phyloP scores from a whole-genome alignment of 1,139 yeast genomes.

The Zygosaccharomyces sapae region DNA sequence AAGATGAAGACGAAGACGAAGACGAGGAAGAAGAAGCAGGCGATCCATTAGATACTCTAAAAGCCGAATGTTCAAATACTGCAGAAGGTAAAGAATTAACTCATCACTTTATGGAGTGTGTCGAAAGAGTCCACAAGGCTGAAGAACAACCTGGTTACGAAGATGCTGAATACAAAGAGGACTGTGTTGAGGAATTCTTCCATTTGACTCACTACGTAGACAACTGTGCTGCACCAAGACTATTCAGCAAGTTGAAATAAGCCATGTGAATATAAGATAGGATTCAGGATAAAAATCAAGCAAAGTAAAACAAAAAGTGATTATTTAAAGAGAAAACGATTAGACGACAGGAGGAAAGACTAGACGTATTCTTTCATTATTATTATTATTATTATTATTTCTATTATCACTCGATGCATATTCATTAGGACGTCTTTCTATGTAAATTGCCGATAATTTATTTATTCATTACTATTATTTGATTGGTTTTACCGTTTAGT shows the following conservation, averaged over 20 bases:
- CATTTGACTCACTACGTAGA: constrained; percentile 92
- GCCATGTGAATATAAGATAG: constrained; percentile 6
- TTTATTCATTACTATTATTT: constrained; percentile 3
- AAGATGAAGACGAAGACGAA: constrained; percentile 66
- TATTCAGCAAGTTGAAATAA: constrained; percentile 80
- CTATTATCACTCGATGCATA: constrained; percentile 7
- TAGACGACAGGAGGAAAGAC: constrained; percentile 6
- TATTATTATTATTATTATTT: not conserved
- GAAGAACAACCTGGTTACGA: constrained; percentile 80
- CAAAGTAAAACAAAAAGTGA: constrained; percentile 1
- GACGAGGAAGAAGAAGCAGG: constrained; percentile 70
- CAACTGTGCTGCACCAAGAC: constrained; percentile 88
- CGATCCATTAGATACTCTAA: constrained; percentile 66
- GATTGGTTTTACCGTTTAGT: not conserved
- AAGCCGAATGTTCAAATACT: constrained; percentile 63
- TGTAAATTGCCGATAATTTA: constrained; percentile 5
- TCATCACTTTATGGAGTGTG: constrained; percentile 93
- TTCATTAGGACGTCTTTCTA: constrained; percentile 5
- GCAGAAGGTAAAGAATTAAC: constrained; percentile 67
- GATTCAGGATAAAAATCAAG: constrained; percentile 2
- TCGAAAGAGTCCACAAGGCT: constrained; percentile 87
- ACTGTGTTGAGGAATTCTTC: constrained; percentile 97
- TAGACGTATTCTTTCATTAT: constrained; percentile 1
- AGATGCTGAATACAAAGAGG: constrained; percentile 81
- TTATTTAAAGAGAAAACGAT: constrained; percentile 5